Evolutionary conservation across 2,329 filamentous ascomycete species (phyloP), one percentile per base, ranked within the genome.

Genomic region (Meredithiella fracta): DNA sequence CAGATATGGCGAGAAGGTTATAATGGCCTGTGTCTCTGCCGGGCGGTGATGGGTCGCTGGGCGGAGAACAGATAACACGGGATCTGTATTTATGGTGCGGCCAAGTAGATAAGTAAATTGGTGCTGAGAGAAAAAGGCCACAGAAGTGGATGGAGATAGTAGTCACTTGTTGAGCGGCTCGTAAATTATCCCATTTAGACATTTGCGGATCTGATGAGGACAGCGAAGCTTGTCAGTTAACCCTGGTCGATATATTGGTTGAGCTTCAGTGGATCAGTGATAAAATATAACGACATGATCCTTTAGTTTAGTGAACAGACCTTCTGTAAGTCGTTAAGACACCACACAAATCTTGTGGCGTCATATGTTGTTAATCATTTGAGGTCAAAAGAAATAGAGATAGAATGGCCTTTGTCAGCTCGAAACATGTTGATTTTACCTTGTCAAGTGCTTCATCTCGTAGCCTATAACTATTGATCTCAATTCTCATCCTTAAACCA

Each of bases 211-310:
- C 29, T 31, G 42, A 55, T 49, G 47, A 55, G 53, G 53, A 55
- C 53, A 55, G 53, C 53, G 47, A 55, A 42, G 53, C 53, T n/a
- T 15, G 37, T 23, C 51, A 11, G 9, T 53, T 40, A 25, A 26
- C 23, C 23, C n/a, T 25, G 22, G 11, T 49, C 20, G 22, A 23
- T 49, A 9, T 23, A 26, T 49, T 49, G 22, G 44, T 9, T 23
- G 44, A 26, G 20, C 17, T 49, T 49, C 17, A 47, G 42, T n/a
- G 42, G 42, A 22, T 20, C 42, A 17, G 11, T 14, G 1, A 11
- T 11, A 22, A 49, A 26, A 25, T 49, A 23, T 49, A 49, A 22
- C 7, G 22, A 22, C 9, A 7, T 9, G 20, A 9, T 22, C 23
- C 25, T n/a, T 9, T 25, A 3, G 9, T 7, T 49, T 26, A 25